A percentile compares a stretch with the other conserved stretches of the same genome.
phyloP scores from a whole-genome alignment of 2,329 filamentous ascomycete genomes.

The Harringtonia aguacate region DNA sequence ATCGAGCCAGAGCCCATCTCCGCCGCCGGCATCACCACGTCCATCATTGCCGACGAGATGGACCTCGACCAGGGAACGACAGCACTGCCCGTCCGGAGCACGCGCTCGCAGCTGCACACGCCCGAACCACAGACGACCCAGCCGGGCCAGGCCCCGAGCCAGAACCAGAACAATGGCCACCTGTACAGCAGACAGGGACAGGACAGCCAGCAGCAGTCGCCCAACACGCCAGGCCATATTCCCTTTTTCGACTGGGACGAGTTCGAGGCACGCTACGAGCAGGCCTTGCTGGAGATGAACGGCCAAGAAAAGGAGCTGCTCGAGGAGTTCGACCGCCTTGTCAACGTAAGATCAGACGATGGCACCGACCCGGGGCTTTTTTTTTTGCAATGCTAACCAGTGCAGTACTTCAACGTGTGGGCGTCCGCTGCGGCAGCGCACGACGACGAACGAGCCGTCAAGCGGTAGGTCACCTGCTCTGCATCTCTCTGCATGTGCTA shows the following conservation, averaged over 20 bases:
- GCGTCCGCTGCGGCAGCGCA: slow-evolving; percentile 59
- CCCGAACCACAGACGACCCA: slow-evolving; percentile 24
- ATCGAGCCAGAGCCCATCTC: background rate
- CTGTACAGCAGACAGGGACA: slow-evolving; percentile 14
- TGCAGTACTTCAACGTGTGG: slow-evolving; percentile 71
- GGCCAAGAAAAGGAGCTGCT: slow-evolving; percentile 54
- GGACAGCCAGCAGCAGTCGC: slow-evolving; percentile 17
- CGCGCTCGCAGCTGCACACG: slow-evolving; percentile 18
- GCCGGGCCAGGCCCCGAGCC: background rate
- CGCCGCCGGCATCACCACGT: background rate
- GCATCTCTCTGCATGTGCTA: background rate
- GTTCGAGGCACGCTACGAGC: slow-evolving; percentile 60
- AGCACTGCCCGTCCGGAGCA: background rate
- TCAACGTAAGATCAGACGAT: slow-evolving; percentile 41
- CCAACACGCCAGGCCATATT: slow-evolving; percentile 42
- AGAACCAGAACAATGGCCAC: slow-evolving; percentile 12
- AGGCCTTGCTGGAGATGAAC: slow-evolving; percentile 52
- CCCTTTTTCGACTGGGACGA: slow-evolving; percentile 62
- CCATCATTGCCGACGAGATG: slow-evolving; percentile 9
- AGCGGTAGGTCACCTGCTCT: slow-evolving; percentile 42
- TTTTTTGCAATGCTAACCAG: background rate
- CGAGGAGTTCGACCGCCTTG: slow-evolving; percentile 55
- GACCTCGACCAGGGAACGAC: slow-evolving; percentile 9
- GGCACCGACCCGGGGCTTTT: no score
- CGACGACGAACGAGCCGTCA: slow-evolving; percentile 67